Percentiles rank a stretch among this genome's conserved stretches.
Evolutionary conservation across 257 asterid genomes (phyloP).

Genomic region (Forsythia suspensa): DNA sequence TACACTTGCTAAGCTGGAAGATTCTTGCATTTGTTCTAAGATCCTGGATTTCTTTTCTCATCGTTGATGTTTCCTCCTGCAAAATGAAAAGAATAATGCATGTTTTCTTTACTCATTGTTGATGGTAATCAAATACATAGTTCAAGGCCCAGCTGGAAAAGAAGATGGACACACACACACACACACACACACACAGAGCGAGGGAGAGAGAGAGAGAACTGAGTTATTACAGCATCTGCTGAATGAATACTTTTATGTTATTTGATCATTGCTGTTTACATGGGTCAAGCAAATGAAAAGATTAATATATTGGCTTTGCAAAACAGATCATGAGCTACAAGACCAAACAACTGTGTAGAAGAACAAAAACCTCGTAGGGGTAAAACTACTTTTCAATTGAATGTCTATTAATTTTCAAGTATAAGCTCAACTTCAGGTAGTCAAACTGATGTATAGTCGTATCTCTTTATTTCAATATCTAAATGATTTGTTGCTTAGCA

Average conservation of each 20-base stretch:
- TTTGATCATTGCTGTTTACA: background rate
- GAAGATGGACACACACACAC: background rate
- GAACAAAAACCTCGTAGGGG: background rate
- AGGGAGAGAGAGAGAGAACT: background rate
- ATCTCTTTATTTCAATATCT: background rate
- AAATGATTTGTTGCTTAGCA: background rate
- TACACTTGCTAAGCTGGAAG: constrained; percentile 97
- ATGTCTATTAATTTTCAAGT: background rate
- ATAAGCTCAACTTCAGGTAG: background rate
- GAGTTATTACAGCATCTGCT: background rate
- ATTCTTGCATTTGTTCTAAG: constrained; percentile 91
- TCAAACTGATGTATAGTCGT: background rate
- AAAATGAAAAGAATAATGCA: constrained; percentile 17
- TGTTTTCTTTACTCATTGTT: constrained; percentile 1
- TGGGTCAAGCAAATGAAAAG: background rate
- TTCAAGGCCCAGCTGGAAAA: constrained; percentile 10
- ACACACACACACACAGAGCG: background rate
- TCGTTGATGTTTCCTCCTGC: constrained; percentile 80
- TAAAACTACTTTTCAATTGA: background rate
- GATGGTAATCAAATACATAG: background rate
- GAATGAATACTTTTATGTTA: background rate
- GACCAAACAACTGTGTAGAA: background rate
- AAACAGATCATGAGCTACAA: background rate
- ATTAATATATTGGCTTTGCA: background rate
- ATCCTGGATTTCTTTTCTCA: constrained; percentile 93